A percentile compares a stretch with the other conserved stretches of the same genome.
Evolutionary conservation across 2,329 filamentous ascomycete genomes (phyloP).

Genomic region (Aspergillus viridinutans): DNA sequence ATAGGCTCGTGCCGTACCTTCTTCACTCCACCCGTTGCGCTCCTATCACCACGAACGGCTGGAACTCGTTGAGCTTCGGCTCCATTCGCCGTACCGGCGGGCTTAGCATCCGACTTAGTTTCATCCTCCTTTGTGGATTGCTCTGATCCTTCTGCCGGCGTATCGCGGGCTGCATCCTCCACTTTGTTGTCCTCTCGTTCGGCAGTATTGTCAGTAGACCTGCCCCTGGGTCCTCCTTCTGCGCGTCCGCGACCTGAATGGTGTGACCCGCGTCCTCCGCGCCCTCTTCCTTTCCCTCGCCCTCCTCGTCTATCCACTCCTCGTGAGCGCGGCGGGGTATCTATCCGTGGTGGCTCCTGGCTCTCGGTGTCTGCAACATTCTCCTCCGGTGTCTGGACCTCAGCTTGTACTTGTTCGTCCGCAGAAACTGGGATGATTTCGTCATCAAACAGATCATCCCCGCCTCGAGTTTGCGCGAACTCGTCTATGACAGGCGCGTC

Average conservation of each 20-base stretch:
- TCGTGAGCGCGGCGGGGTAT: slow-evolving; percentile 25
- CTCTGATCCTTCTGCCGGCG: slow-evolving; percentile 8
- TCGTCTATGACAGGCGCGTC: slow-evolving; percentile 37
- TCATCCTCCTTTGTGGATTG: slow-evolving; percentile 15
- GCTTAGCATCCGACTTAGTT: slow-evolving; percentile 9
- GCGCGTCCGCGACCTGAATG: slow-evolving; percentile 16
- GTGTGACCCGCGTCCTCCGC: slow-evolving; percentile 21
- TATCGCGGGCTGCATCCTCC: slow-evolving; percentile 14
- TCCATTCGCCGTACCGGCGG: slow-evolving; percentile 18
- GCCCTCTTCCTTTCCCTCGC: slow-evolving; percentile 26
- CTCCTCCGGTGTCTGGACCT: slow-evolving; percentile 13
- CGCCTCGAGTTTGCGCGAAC: slow-evolving; percentile 48
- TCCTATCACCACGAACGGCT: slow-evolving; percentile 53
- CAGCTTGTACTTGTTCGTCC: slow-evolving; percentile 25
- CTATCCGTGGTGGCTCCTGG: slow-evolving; percentile 15
- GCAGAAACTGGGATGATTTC: slow-evolving; percentile 45
- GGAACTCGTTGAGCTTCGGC: slow-evolving; percentile 27
- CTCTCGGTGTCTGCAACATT: slow-evolving; percentile 13
- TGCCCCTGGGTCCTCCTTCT: slow-evolving; percentile 15
- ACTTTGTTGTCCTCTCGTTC: slow-evolving; percentile 9
- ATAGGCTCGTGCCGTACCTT: slow-evolving; percentile 30
- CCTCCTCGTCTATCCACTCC: slow-evolving; percentile 30
- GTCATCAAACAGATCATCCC: slow-evolving; percentile 50
- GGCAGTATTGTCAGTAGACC: slow-evolving; percentile 10
- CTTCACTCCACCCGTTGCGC: slow-evolving; percentile 50